These are phyloP conservation scores for Sungouiozyma intestinalis DNA, from an alignment of 805 yeast genomes.

Conservation along the genomic window DNA sequence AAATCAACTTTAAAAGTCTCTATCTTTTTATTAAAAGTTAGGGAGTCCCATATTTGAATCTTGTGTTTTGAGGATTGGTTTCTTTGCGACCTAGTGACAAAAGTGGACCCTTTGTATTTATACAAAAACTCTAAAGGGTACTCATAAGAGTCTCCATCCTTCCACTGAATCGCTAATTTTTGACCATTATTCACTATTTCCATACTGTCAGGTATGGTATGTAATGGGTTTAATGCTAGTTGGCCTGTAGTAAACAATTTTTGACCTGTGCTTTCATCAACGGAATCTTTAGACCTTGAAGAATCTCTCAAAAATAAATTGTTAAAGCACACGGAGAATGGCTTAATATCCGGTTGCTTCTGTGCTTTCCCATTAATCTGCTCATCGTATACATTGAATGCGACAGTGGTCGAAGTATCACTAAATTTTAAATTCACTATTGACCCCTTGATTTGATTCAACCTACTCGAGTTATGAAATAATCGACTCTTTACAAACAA, in stretches of 20 bases:
- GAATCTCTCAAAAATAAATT: slow-evolving; percentile 59
- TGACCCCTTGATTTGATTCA: slow-evolving; percentile 3
- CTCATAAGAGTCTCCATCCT: slow-evolving; percentile 34
- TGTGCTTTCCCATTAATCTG: not conserved
- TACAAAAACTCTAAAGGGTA: slow-evolving; percentile 41
- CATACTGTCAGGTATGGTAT: slow-evolving; percentile 30
- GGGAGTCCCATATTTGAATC: slow-evolving; percentile 35
- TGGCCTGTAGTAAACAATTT: slow-evolving; percentile 55
- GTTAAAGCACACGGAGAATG: slow-evolving; percentile 31
- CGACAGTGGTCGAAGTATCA: slow-evolving; percentile 17
- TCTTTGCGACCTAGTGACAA: slow-evolving; percentile 21
- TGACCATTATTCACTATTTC: slow-evolving; percentile 27
- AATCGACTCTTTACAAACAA: not conserved
- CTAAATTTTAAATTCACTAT: slow-evolving; percentile 7
- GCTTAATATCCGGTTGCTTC: slow-evolving; percentile 3
- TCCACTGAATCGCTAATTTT: slow-evolving; percentile 37
- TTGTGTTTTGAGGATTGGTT: slow-evolving; percentile 22
- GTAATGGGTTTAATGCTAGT: slow-evolving; percentile 24
- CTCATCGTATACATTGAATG: slow-evolving; percentile 12
- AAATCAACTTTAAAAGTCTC: slow-evolving; percentile 27
- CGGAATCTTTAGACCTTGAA: slow-evolving; percentile 36
- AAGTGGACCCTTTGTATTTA: slow-evolving; percentile 33
- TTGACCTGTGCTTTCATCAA: slow-evolving; percentile 42
- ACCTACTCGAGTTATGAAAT: not conserved
- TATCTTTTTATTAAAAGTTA: slow-evolving; percentile 14